Evolutionary conservation across 495 filamentous ascomycete species (phyloP).

Genomic region (Staphylotrichum tortipilum): DNA sequence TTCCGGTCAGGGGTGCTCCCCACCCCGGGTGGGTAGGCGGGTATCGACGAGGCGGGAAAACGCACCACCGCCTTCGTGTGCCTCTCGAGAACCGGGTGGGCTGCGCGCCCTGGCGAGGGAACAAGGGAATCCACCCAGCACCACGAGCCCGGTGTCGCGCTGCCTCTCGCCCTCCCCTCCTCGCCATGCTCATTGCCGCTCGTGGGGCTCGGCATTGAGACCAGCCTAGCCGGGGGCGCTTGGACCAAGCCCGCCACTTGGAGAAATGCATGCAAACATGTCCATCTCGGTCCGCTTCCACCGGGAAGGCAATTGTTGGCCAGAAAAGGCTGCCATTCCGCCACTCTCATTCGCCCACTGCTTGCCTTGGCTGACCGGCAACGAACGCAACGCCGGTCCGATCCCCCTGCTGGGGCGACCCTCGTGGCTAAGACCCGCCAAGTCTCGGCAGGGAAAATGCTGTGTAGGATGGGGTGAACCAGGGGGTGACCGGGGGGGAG

Average conservation of each 20-base stretch:
- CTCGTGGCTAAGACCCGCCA: constrained; percentile 14
- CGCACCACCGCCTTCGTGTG: background rate
- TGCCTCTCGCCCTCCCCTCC: background rate
- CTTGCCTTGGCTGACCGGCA: constrained; percentile 11
- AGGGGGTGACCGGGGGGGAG: too few relatives aligned
- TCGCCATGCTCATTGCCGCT: background rate
- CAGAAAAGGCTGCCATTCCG: constrained; percentile 3
- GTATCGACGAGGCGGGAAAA: background rate
- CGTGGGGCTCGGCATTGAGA: background rate
- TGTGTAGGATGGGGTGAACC: constrained; percentile 2
- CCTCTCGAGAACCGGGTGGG: background rate
- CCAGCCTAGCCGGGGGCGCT: background rate
- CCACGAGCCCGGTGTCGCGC: too few relatives aligned
- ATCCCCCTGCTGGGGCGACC: constrained; percentile 10
- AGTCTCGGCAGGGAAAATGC: constrained; percentile 15
- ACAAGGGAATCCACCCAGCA: background rate
- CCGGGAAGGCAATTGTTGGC: constrained; percentile 13
- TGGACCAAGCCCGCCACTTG: background rate
- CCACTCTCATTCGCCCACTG: constrained; percentile 11
- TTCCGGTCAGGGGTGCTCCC: background rate
- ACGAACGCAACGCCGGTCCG: constrained; percentile 23
- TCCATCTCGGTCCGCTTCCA: constrained; percentile 18
- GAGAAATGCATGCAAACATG: background rate
- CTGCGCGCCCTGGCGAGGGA: too few relatives aligned
- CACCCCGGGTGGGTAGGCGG: background rate